Percentiles rank a stretch among this genome's conserved stretches.
Conservation (phyloP, 164 flowering plant species). For the Tetrastigma voinierianum region DNA sequence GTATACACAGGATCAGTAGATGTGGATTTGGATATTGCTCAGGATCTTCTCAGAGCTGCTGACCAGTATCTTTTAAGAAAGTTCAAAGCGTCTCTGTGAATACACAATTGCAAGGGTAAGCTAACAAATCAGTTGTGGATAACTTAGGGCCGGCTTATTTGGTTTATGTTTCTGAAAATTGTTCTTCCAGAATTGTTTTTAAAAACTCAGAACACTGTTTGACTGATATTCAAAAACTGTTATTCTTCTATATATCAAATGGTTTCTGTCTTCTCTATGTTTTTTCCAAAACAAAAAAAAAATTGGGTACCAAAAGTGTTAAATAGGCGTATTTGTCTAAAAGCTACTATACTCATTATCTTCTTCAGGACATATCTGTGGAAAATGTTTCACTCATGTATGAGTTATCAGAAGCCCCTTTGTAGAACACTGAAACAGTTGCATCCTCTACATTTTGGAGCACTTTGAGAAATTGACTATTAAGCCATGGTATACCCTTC, state of each 20-base stretch:
- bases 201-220: too few relatives aligned
- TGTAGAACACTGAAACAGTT: conserved; percentile 53
- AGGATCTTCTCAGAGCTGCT: conserved; percentile 72
- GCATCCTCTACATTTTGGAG: conserved; percentile 62
- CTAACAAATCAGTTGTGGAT: background rate
- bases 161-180: too few relatives aligned
- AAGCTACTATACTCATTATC: background rate
- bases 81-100: conserved; percentile 69
- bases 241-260: too few relatives aligned
- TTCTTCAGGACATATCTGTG: conserved; percentile 50
- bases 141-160: too few relatives aligned
- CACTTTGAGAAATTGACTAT: conserved; percentile 47
- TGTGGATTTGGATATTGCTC: conserved; percentile 57
- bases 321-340: background rate
- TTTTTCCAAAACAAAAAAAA: too few relatives aligned
- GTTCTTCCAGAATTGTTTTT: too few relatives aligned
- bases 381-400: conserved; percentile 68
- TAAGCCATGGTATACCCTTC: conserved; percentile 52
- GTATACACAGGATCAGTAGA: conserved; percentile 69
- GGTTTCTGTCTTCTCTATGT: too few relatives aligned
- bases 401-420: conserved; percentile 73
- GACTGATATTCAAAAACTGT: too few relatives aligned
- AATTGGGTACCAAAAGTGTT: too few relatives aligned
- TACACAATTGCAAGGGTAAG: conserved; percentile 59
- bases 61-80: conserved; percentile 78